phyloP scores from a whole-genome alignment of 1,139 yeast species.

The Geotrichum klebahnii region DNA sequence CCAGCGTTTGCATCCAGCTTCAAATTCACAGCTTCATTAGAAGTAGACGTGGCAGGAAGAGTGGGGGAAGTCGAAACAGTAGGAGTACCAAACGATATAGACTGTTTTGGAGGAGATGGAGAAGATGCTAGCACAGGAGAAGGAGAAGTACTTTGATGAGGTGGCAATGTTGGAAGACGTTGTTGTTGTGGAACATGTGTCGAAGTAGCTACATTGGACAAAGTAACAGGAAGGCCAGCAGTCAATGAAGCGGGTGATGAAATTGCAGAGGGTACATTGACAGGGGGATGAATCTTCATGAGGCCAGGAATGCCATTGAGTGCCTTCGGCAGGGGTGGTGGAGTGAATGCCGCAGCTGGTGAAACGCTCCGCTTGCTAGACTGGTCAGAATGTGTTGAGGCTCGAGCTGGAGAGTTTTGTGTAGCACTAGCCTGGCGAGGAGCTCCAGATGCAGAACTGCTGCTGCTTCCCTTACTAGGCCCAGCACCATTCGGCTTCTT shows the following conservation, averaged over 20 bases:
- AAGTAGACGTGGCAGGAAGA: too few species aligned
- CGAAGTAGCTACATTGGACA: slow-evolving; percentile 8
- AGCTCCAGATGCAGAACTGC: slow-evolving; percentile 5
- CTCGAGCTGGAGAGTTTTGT: slow-evolving; percentile 21
- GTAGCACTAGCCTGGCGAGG: slow-evolving; percentile 30
- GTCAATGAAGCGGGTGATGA: slow-evolving; percentile 16
- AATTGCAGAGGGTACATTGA: slow-evolving; percentile 19
- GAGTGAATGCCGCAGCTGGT: not conserved
- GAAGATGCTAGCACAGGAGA: not conserved
- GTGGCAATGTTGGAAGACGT: not conserved
- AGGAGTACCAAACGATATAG: not conserved
- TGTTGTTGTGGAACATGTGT: slow-evolving; percentile 1
- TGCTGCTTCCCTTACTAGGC: slow-evolving; percentile 2
- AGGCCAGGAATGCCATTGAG: slow-evolving; percentile 3
- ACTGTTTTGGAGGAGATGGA: not conserved
- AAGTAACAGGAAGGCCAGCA: slow-evolving; percentile 13
- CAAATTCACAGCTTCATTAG: too few species aligned
- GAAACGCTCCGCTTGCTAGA: not conserved
- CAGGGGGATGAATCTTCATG: slow-evolving; percentile 13
- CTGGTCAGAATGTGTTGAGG: not conserved
- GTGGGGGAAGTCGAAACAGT: slow-evolving; percentile 5
- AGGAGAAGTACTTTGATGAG: not conserved
- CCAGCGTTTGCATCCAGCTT: too few species aligned
- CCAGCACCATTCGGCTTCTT: slow-evolving; percentile 22
- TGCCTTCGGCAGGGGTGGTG: not conserved